phyloP scores from a whole-genome alignment of 192 early-diverging fungal species.

The Coemansia aciculifera region DNA sequence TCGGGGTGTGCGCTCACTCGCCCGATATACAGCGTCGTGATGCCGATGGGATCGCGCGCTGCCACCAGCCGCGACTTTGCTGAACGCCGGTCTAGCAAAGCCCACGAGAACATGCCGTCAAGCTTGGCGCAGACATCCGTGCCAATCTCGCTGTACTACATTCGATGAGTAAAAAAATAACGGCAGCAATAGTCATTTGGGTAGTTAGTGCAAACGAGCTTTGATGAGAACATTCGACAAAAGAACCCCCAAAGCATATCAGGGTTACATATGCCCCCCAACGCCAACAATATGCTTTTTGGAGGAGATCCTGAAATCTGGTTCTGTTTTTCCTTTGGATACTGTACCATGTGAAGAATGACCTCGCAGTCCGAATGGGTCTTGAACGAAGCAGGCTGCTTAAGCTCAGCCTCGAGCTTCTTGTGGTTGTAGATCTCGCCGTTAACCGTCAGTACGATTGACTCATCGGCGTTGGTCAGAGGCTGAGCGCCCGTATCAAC shows the following conservation, averaged over 20 bases:
- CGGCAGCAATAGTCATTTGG: neutral
- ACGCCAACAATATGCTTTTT: neutral
- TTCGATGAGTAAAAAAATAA: constrained; percentile 16
- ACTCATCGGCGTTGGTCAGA: constrained; percentile 87
- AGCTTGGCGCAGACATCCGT: constrained; percentile 79
- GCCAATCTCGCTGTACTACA: constrained; percentile 82
- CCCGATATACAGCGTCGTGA: constrained; percentile 97
- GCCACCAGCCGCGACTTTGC: constrained; percentile 80
- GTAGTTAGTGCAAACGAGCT: constrained; percentile 6
- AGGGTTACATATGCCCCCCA: neutral
- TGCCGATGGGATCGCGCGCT: constrained; percentile 97
- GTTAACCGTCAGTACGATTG: constrained; percentile 88
- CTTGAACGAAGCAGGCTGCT: constrained; percentile 76
- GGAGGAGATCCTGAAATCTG: constrained; percentile 1
- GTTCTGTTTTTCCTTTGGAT: neutral
- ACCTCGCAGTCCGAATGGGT: constrained; percentile 98
- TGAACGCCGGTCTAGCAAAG: constrained; percentile 75
- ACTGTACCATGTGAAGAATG: constrained; percentile 74
- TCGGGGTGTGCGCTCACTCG: constrained; percentile 78
- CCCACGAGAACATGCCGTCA: constrained; percentile 98
- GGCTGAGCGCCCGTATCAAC: constrained; percentile 96
- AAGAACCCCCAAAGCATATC: neutral
- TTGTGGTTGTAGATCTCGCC: constrained; percentile 99
- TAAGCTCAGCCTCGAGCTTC: constrained; percentile 72
- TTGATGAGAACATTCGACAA: neutral